Evolutionary conservation across 148 eudicot species (phyloP).

Genomic region (Heliosperma pusillum): DNA sequence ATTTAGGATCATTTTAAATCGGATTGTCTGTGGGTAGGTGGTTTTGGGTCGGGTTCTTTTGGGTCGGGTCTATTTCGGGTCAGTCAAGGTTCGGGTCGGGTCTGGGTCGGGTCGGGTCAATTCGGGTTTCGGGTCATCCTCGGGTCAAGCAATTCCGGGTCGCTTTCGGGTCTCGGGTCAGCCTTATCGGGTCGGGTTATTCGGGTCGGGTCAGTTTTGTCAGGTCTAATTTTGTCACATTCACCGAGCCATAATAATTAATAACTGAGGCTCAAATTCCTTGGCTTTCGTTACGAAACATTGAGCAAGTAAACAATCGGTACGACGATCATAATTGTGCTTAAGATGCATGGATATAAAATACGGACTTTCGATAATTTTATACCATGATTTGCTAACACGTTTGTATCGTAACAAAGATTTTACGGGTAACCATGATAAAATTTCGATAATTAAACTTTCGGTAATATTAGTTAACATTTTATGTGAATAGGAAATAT

Average conservation of each 20-base stretch:
- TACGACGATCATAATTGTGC: neutral
- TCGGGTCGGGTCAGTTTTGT: no score
- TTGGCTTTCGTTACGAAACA: neutral
- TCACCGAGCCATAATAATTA: neutral
- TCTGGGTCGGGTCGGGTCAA: no score
- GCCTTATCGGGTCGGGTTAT: no score
- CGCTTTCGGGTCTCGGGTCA: no score
- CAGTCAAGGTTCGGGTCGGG: no score
- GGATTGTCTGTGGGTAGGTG: no score
- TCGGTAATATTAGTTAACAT: neutral
- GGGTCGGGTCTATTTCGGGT: no score
- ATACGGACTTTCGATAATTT: neutral
- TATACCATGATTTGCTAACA: slow-evolving; percentile 1
- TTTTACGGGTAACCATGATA: slow-evolving; percentile 5
- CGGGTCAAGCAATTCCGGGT: no score
- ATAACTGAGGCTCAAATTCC: neutral
- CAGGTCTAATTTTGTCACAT: neutral
- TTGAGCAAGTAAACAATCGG: neutral
- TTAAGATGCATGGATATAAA: slow-evolving; percentile 8
- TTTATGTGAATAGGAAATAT: neutral
- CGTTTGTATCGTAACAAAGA: neutral
- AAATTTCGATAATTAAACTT: slow-evolving; percentile 1
- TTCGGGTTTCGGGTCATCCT: no score
- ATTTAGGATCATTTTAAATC: no score
- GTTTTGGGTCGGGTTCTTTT: no score